phyloP scores from a whole-genome alignment of 108 stramenopile species.

The Skeletonema tropicum region DNA sequence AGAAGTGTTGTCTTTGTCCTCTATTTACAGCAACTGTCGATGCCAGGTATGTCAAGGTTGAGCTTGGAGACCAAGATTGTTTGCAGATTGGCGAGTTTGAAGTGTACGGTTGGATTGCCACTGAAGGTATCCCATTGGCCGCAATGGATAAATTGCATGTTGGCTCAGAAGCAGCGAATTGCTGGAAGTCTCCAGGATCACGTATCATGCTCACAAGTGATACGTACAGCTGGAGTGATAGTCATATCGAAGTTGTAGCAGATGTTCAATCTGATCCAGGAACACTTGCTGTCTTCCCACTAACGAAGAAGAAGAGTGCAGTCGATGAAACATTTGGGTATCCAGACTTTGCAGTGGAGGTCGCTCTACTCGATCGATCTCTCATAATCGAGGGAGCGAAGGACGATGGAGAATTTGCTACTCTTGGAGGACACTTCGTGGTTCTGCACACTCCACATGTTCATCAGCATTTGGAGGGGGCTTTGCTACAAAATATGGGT shows the following conservation, averaged over 20 bases:
- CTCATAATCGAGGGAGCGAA: slow-evolving; percentile 43
- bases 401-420: slow-evolving; percentile 3
- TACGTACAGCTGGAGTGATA: slow-evolving; percentile 3
- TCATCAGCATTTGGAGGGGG: slow-evolving; percentile 43
- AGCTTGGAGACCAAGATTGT: slow-evolving; percentile 3
- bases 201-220: slow-evolving; percentile 14
- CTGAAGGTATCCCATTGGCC: not conserved
- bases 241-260: slow-evolving; percentile 10
- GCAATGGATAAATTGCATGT: slow-evolving; percentile 10
- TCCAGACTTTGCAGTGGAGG: slow-evolving; percentile 52
- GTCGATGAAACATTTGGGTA: slow-evolving; percentile 13
- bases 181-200: slow-evolving; percentile 12
- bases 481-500: slow-evolving; percentile 36
- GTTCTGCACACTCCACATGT: slow-evolving; percentile 40
- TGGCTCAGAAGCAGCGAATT: slow-evolving; percentile 13
- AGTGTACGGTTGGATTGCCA: not conserved
- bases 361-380: slow-evolving; percentile 48
- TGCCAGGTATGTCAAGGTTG: slow-evolving; percentile 17
- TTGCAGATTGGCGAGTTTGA: slow-evolving; percentile 21
- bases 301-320: slow-evolving; percentile 19
- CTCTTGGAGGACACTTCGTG: slow-evolving; percentile 38
- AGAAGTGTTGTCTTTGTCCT: not conserved
- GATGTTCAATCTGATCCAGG: slow-evolving; percentile 10
- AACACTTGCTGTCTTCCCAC: slow-evolving; percentile 13
- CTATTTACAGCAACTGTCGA: slow-evolving; percentile 8